phyloP scores from a whole-genome alignment of 23 red algal species.

The Agarophyton chilense region DNA sequence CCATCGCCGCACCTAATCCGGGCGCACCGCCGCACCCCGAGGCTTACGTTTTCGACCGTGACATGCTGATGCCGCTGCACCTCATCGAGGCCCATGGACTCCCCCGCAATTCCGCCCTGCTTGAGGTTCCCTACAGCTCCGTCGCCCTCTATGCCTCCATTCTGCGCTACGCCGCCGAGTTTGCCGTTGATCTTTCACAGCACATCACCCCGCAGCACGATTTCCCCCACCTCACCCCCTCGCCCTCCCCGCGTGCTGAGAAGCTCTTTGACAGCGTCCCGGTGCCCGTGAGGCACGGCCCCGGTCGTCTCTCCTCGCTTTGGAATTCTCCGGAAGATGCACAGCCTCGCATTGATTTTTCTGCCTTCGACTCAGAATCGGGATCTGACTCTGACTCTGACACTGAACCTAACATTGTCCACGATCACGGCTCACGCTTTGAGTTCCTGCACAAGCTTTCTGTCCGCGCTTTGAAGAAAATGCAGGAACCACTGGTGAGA shows the following conservation, averaged over 20 bases:
- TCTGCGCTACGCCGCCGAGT: constrained; percentile 53
- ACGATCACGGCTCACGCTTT: too few relatives aligned
- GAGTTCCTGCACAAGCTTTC: not conserved
- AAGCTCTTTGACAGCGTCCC: constrained; percentile 5
- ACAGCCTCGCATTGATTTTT: too few relatives aligned
- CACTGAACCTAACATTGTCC: too few relatives aligned
- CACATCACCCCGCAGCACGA: constrained; percentile 13
- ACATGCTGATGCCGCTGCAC: not conserved
- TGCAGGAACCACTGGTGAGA: constrained; percentile 38
- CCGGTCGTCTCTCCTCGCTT: constrained; percentile 20
- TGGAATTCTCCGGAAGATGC: constrained; percentile 65
- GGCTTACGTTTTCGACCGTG: not conserved
- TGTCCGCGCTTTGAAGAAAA: constrained; percentile 30
- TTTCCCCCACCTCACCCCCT: not conserved
- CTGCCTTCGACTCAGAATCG: not conserved
- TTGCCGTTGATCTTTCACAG: constrained; percentile 35
- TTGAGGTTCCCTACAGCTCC: constrained; percentile 55
- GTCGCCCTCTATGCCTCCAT: constrained; percentile 31
- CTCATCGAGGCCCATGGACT: not conserved
- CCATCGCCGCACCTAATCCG: not conserved
- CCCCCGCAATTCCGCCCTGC: not conserved
- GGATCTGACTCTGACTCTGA: not conserved
- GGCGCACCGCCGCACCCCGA: not conserved
- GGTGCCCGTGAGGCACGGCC: constrained; percentile 26
- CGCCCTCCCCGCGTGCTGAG: not conserved